These are phyloP conservation scores for Auricularia sp. DNA, from an alignment of 768 basidiomycete species.

Conservation along the genomic window DNA sequence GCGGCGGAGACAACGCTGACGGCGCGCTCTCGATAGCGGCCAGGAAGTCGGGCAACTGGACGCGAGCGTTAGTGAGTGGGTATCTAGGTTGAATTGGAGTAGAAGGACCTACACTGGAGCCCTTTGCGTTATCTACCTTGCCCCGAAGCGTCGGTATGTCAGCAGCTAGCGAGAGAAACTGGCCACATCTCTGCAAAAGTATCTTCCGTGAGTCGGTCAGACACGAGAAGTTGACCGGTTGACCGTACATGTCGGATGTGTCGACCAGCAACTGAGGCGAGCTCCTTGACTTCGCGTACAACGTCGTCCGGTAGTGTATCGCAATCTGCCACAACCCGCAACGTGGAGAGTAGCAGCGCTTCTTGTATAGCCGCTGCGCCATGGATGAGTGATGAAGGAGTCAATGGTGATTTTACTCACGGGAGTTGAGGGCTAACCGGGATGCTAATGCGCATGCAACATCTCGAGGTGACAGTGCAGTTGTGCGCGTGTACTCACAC, in stretches of 20 bases:
- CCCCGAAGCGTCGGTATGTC: conserved; percentile 36
- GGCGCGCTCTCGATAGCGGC: conserved; percentile 33
- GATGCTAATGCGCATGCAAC: conserved; percentile 37
- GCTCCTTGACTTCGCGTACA: conserved; percentile 28
- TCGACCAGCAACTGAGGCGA: conserved; percentile 35
- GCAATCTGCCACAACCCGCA: conserved; percentile 52
- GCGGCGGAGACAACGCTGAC: conserved; percentile 5
- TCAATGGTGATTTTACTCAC: conserved; percentile 25
- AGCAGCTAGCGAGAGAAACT: conserved; percentile 44
- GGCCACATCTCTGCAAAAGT: conserved; percentile 50
- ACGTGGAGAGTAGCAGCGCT: conserved; percentile 58
- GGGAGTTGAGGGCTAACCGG: conserved; percentile 29
- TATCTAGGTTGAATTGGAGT: conserved; percentile 3
- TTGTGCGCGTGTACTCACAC: conserved; percentile 46
- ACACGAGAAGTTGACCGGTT: neutral
- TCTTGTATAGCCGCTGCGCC: conserved; percentile 62
- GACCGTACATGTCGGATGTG: conserved; percentile 48
- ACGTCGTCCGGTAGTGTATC: conserved; percentile 41
- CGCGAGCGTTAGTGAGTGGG: conserved; percentile 3
- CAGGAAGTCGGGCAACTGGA: conserved; percentile 65
- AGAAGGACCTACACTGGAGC: conserved; percentile 41
- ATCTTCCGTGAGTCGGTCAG: neutral
- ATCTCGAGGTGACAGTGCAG: conserved; percentile 39
- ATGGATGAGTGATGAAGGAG: conserved; percentile 7
- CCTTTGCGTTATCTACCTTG: conserved; percentile 38